Evolutionary conservation across 257 asterid genomes (phyloP).

Genomic region (Penstemon eatonii): DNA sequence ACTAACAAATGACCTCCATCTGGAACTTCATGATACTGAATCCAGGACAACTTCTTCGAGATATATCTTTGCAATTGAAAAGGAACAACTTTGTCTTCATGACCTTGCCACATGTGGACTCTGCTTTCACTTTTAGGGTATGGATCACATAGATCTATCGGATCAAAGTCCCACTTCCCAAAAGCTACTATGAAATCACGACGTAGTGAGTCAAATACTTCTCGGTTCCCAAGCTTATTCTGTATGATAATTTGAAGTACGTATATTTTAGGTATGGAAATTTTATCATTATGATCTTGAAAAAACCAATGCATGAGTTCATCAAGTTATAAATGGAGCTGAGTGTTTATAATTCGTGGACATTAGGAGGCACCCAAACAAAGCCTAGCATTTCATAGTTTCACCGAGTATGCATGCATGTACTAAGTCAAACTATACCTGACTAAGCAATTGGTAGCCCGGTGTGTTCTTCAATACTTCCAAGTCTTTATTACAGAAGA

Average conservation of each 20-base stretch:
- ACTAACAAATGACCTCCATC: constrained; percentile 90
- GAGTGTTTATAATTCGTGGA: not conserved
- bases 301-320: not conserved
- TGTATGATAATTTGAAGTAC: constrained; percentile 29
- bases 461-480: constrained; percentile 79
- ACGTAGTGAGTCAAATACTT: constrained; percentile 65
- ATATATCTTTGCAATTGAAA: constrained; percentile 66
- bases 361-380: not conserved
- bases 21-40: constrained; percentile 83
- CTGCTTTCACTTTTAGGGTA: constrained; percentile 36
- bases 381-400: not conserved
- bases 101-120: constrained; percentile 63
- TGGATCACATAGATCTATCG: constrained; percentile 64
- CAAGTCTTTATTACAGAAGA: constrained; percentile 68
- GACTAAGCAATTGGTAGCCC: constrained; percentile 70
- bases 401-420: not conserved
- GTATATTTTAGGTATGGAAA: not conserved
- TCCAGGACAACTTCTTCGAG: constrained; percentile 73
- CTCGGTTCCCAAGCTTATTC: constrained; percentile 57
- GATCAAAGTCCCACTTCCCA: constrained; percentile 92
- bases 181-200: constrained; percentile 79
- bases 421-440: constrained; percentile 45
- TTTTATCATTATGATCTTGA: not conserved
- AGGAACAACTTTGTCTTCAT: constrained; percentile 53
- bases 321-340: no score